phyloP scores from a whole-genome alignment of 2,329 filamentous ascomycete genomes.

The Arthrobotrys megalospora region DNA sequence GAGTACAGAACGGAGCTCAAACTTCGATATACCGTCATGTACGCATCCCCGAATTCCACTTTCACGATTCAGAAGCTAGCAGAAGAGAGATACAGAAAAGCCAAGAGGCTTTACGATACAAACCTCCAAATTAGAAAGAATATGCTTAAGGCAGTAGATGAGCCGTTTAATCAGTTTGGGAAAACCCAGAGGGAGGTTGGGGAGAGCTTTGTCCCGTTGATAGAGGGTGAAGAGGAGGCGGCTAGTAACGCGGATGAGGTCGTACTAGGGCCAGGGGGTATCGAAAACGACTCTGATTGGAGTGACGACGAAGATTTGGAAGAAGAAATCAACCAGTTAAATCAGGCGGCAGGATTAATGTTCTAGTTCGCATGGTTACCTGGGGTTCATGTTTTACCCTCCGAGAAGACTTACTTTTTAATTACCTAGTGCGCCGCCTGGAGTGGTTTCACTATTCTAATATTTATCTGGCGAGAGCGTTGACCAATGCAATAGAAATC shows the following conservation, averaged over 20 bases:
- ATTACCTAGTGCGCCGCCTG: too few relatives aligned
- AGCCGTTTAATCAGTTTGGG: constrained; percentile 30
- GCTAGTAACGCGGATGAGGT: neutral
- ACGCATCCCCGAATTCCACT: neutral
- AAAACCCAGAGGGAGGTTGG: constrained; percentile 25
- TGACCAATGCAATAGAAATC: too few relatives aligned
- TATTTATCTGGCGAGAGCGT: too few relatives aligned
- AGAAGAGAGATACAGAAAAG: constrained; percentile 3
- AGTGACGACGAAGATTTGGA: constrained; percentile 1
- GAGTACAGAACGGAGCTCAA: constrained; percentile 12
- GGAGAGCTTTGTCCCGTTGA: constrained; percentile 7
- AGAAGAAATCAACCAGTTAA: neutral
- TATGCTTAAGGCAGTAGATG: constrained; percentile 4
- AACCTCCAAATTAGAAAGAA: constrained; percentile 1
- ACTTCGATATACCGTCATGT: neutral
- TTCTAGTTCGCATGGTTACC: too few relatives aligned
- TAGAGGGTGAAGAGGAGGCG: neutral
- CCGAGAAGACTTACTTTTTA: too few relatives aligned
- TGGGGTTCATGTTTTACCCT: too few relatives aligned
- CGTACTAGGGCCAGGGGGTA: neutral
- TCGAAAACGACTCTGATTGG: neutral
- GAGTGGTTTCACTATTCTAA: too few relatives aligned
- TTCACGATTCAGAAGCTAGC: constrained; percentile 31
- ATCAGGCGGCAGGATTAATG: too few relatives aligned
- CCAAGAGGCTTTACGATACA: constrained; percentile 2